Percentiles rank a stretch among this genome's conserved stretches.
phyloP scores from a whole-genome alignment of 805 yeast genomes.

The Candida krabiensis region DNA sequence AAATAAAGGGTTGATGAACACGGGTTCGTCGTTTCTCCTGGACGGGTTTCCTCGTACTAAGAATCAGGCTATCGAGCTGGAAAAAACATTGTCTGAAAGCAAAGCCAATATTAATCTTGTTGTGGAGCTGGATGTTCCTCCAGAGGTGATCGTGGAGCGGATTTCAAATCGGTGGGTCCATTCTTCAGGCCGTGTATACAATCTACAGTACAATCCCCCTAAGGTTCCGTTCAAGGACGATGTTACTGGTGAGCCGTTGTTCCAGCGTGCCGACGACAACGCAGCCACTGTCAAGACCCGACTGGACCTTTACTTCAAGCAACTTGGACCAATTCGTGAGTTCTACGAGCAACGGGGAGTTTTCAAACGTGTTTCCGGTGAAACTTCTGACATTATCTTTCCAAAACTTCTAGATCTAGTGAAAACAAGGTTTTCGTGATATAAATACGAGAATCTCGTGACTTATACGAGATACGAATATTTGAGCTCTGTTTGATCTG shows the following conservation, averaged over 20 bases:
- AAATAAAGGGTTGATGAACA: conserved; percentile 41
- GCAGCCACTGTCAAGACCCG: conserved; percentile 70
- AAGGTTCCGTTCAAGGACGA: conserved; percentile 79
- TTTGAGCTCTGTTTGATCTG: too few relatives aligned
- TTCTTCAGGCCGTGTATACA: conserved; percentile 86
- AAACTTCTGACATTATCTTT: conserved; percentile 79
- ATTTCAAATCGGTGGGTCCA: conserved; percentile 88
- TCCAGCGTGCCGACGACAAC: conserved; percentile 81
- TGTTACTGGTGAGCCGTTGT: conserved; percentile 81
- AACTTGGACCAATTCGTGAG: conserved; percentile 63
- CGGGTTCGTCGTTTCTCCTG: conserved; percentile 61
- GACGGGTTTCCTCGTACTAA: conserved; percentile 92
- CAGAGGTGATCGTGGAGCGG: conserved; percentile 73
- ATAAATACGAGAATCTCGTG: not conserved
- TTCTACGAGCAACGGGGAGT: conserved; percentile 54
- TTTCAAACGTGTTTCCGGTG: conserved; percentile 62
- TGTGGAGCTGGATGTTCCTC: conserved; percentile 88
- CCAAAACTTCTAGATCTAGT: conserved; percentile 60
- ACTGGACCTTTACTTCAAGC: conserved; percentile 57
- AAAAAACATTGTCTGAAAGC: conserved; percentile 38
- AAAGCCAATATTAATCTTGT: conserved; percentile 63
- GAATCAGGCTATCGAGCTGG: conserved; percentile 66
- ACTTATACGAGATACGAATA: too few relatives aligned
- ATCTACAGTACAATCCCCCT: conserved; percentile 87
- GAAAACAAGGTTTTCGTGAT: conserved; percentile 27